phyloP scores from a whole-genome alignment of 768 basidiomycete genomes.

The Lepiota brunneoincarnata region DNA sequence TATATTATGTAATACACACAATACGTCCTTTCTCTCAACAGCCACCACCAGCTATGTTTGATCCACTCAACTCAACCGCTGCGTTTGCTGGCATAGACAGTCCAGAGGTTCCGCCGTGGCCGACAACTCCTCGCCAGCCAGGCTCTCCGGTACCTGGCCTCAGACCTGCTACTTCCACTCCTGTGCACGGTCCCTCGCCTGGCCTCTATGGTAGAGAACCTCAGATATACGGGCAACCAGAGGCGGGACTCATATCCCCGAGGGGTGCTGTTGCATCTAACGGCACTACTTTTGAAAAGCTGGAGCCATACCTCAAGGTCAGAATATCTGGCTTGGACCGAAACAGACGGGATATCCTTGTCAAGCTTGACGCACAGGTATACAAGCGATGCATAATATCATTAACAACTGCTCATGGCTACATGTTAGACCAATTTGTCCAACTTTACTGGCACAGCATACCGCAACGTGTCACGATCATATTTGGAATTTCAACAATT shows the following conservation, averaged over 20 bases:
- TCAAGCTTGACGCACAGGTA: slow-evolving; percentile 95
- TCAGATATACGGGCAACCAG: slow-evolving; percentile 85
- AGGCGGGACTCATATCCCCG: slow-evolving; percentile 80
- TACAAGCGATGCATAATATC: slow-evolving; percentile 19
- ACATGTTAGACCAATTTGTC: slow-evolving; percentile 81
- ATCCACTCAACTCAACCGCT: slow-evolving; percentile 60
- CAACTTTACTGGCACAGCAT: slow-evolving; percentile 85
- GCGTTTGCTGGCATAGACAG: slow-evolving; percentile 50
- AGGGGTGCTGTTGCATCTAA: slow-evolving; percentile 61
- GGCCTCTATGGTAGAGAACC: slow-evolving; percentile 77
- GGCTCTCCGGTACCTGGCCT: slow-evolving; percentile 73
- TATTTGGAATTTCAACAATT: slow-evolving; percentile 95
- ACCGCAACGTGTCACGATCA: slow-evolving; percentile 92
- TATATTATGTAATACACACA: slow-evolving; percentile 2
- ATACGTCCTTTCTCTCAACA: neutral
- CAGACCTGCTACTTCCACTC: slow-evolving; percentile 53
- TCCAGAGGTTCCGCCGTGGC: slow-evolving; percentile 65
- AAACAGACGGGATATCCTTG: slow-evolving; percentile 90
- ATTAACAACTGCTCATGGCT: neutral
- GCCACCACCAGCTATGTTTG: slow-evolving; percentile 47
- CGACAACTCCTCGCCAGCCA: slow-evolving; percentile 73
- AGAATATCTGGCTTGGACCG: slow-evolving; percentile 90
- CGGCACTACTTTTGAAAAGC: slow-evolving; percentile 70
- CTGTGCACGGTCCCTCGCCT: slow-evolving; percentile 49
- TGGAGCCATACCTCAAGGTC: slow-evolving; percentile 83